Conservation (phyloP, 805 yeast species). For the Myxozyma melibiosi region DNA sequence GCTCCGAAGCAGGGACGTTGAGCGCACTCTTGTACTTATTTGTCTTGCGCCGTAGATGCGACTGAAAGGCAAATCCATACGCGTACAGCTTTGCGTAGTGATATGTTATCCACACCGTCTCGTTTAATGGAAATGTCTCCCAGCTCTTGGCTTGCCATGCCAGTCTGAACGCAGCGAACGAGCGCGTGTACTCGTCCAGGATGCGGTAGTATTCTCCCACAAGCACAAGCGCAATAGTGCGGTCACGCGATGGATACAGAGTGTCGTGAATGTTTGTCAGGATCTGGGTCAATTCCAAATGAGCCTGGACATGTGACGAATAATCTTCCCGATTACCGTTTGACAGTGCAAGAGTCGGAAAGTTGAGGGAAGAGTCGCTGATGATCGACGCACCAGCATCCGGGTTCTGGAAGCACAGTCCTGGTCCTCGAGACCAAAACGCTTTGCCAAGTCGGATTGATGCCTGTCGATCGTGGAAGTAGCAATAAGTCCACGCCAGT, state of each 20-base stretch:
- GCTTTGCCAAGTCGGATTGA: constrained; percentile 36
- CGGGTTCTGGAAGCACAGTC: constrained; percentile 33
- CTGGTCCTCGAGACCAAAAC: constrained; percentile 37
- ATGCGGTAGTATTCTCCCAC: constrained; percentile 35
- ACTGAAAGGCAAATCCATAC: constrained; percentile 35
- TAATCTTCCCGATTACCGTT: constrained; percentile 26
- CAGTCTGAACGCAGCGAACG: constrained; percentile 31
- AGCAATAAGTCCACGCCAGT: constrained; percentile 36
- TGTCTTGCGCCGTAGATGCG: constrained; percentile 31
- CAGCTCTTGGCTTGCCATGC: constrained; percentile 33
- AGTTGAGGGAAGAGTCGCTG: constrained; percentile 26
- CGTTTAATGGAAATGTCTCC: constrained; percentile 33
- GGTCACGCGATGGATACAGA: constrained; percentile 34
- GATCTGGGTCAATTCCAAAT: constrained; percentile 35
- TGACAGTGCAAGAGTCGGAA: constrained; percentile 31
- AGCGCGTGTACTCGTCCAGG: constrained; percentile 35
- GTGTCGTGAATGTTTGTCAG: constrained; percentile 36
- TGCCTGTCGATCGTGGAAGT: constrained; percentile 35
- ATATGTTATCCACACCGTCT: constrained; percentile 32
- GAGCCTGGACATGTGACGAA: constrained; percentile 33
- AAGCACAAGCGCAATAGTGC: constrained; percentile 34
- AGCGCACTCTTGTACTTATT: constrained; percentile 7
- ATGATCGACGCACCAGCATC: constrained; percentile 16
- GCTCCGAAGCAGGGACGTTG: constrained; percentile 7
- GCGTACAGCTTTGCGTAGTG: constrained; percentile 34